Base-by-base conservation (phyloP, 805 yeast genomes). In the Metahyphopichia silvanorum region DNA sequence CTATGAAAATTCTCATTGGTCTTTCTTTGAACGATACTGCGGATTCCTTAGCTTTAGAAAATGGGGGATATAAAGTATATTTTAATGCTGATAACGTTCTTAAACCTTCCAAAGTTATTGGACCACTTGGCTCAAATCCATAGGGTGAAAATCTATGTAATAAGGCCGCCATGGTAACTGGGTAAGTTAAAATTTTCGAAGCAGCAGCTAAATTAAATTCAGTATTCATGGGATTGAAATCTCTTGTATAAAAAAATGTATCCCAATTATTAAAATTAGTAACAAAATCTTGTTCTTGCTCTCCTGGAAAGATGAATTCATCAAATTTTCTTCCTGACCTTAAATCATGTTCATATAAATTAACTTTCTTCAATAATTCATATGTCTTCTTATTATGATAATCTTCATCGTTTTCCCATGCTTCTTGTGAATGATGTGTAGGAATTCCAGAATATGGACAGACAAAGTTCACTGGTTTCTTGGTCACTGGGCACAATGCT, bases 391-490 rank as follows among this genome's bases (percentile, higher is more conserved):
- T 53, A 16, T 63, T 51, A 49, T 86, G 96, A 56, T 89, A 89
- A 16, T 74, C 77, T 6, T 52, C 65, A 56, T 93, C 98, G 34
- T 66, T 61, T 49, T 80, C 81, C 96, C 97, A 93, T 1, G 96
- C 96, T 43, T 83, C 87, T 52, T 73, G 71, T 14, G 86, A 79
- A 53, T 86, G 94, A 57, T 93, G 98, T 4, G 98, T 93, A 16
- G 99, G 98, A 31, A 93, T 88, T 2, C 98, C 98, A 4, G 96
- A 85, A 35, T 75, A 65, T 2, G 98, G 98, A 63, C 98, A 93
- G 2, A 89, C 86, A 57, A 71, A 93, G 44, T 82, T 72, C 38
- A 93, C 86, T 28, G 83, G 82, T 42, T 79, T 74, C 13, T 78
- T 71, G 0, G 97, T 89, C 9, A 89, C 93, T 0, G 97, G 98